Evolutionary conservation across 306 rosid species (phyloP).

Genomic region (Cucumis melo): DNA sequence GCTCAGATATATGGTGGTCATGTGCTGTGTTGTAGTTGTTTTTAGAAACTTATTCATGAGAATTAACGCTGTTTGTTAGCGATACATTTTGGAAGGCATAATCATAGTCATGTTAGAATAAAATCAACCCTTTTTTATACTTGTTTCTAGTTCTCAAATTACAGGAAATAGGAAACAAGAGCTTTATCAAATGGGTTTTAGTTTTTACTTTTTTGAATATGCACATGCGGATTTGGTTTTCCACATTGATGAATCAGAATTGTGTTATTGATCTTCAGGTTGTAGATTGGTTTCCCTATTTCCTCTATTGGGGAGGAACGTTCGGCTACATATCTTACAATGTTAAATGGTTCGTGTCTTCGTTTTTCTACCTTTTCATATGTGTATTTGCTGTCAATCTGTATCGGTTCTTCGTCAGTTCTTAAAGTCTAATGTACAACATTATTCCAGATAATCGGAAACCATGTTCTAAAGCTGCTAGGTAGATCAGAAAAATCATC

Average conservation of each 20-base stretch:
- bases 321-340: background rate
- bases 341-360: background rate
- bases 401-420: background rate
- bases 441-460: background rate
- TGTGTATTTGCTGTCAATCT: background rate
- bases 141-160: background rate
- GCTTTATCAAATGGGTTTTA: no score
- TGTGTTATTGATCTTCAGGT: background rate
- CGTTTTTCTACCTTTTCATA: background rate
- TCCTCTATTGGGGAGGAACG: background rate
- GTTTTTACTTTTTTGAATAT: background rate
- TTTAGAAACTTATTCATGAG: background rate
- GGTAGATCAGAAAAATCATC: slow-evolving; percentile 16
- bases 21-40: background rate
- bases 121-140: background rate
- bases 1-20: background rate
- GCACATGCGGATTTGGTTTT: background rate
- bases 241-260: background rate
- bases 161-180: no score
- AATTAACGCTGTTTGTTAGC: background rate
- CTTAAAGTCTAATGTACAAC: background rate
- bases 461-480: slow-evolving; percentile 2
- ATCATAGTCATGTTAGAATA: background rate
- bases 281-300: background rate
- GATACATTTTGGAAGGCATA: background rate